Conservation (phyloP, 257 asterid species). For the Solanum microdontum region DNA sequence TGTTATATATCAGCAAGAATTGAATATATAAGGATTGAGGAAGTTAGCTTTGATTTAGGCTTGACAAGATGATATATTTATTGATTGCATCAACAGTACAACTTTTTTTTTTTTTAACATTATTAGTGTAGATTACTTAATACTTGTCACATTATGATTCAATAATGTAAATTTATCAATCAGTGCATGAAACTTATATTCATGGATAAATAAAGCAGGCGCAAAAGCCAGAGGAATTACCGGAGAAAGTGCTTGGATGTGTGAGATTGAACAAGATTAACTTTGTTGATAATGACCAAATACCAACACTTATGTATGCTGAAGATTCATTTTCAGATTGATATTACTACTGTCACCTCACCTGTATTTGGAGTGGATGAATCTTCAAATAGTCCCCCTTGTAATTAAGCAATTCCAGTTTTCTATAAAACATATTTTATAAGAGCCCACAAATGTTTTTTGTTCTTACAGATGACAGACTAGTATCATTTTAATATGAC, state of each 20-base stretch:
- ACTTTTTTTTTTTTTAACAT: not conserved
- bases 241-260: slow-evolving; percentile 68
- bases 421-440: not conserved
- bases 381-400: not conserved
- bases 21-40: not conserved
- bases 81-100: not conserved
- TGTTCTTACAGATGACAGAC: not conserved
- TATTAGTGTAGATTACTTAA: not conserved
- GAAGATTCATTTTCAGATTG: not conserved
- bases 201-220: slow-evolving; percentile 29
- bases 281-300: slow-evolving; percentile 60
- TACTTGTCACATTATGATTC: not conserved
- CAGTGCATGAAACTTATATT: not conserved
- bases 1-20: not conserved
- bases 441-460: not conserved
- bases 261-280: slow-evolving; percentile 67
- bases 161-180: not conserved
- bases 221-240: slow-evolving; percentile 74
- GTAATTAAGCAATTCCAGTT: not conserved
- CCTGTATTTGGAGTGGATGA: not conserved
- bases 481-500: not conserved
- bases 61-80: not conserved
- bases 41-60: not conserved
- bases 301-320: slow-evolving; percentile 54
- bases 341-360: not conserved